phyloP scores from a whole-genome alignment of 108 stramenopile species.

The Conticribra weissflogii region DNA sequence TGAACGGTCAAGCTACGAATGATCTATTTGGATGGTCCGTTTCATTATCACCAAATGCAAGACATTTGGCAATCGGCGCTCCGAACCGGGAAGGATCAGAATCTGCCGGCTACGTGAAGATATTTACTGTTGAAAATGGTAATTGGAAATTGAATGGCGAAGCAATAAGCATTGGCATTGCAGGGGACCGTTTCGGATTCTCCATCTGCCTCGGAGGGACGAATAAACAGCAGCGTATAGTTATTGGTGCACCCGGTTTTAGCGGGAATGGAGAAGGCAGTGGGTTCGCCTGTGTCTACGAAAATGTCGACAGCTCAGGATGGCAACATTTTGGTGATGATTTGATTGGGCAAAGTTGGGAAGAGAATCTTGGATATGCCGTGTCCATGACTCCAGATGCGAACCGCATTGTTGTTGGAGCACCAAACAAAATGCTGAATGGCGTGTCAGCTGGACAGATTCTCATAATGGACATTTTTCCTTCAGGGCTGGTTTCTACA shows the following conservation, averaged over 20 bases:
- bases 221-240: conserved; percentile 24
- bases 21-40: conserved; percentile 49
- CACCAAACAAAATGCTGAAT: conserved; percentile 31
- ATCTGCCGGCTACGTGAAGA: conserved; percentile 64
- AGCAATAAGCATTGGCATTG: conserved; percentile 20
- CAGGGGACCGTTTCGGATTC: conserved; percentile 51
- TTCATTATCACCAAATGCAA: conserved; percentile 40
- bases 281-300: conserved; percentile 40
- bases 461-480: conserved; percentile 21
- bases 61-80: conserved; percentile 44
- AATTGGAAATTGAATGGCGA: conserved; percentile 33
- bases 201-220: conserved; percentile 40
- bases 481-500: conserved; percentile 11
- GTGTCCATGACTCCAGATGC: conserved; percentile 40
- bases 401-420: conserved; percentile 30
- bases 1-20: conserved; percentile 29
- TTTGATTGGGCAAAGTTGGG: conserved; percentile 27
- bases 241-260: conserved; percentile 45
- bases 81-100: conserved; percentile 38
- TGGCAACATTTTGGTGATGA: conserved; percentile 40
- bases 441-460: conserved; percentile 29
- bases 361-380: conserved; percentile 44
- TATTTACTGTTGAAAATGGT: conserved; percentile 34
- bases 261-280: conserved; percentile 36
- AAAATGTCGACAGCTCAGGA: conserved; percentile 22